These are phyloP conservation scores for Microdochium trichocladiopsis DNA, from an alignment of 2,329 filamentous ascomycete species.

Conservation along the genomic window DNA sequence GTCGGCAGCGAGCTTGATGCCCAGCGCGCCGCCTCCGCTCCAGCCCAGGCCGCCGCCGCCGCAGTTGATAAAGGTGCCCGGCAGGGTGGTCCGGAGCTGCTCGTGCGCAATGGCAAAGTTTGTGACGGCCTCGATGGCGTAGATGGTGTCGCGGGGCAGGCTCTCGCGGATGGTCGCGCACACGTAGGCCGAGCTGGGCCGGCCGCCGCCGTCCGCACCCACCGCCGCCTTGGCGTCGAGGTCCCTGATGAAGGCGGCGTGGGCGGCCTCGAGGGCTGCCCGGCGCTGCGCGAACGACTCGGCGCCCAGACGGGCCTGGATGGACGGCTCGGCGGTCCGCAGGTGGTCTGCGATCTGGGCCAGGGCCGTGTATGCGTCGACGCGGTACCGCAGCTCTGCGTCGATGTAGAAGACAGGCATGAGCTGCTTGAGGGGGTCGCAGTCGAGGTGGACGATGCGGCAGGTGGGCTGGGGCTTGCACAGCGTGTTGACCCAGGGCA, in stretches of 20 bases:
- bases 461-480: slow-evolving; percentile 49
- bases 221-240: slow-evolving; percentile 6
- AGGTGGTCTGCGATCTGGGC: slow-evolving; percentile 20
- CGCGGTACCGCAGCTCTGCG: slow-evolving; percentile 41
- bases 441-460: slow-evolving; percentile 58
- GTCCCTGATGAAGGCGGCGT: slow-evolving; percentile 7
- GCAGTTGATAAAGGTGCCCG: slow-evolving; percentile 74
- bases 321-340: too few species aligned
- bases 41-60: slow-evolving; percentile 75
- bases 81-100: slow-evolving; percentile 59
- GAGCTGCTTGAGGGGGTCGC: slow-evolving; percentile 59
- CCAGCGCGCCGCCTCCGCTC: slow-evolving; percentile 69
- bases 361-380: slow-evolving; percentile 37
- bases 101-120: slow-evolving; percentile 61
- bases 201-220: too few species aligned
- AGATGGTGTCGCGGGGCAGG: slow-evolving; percentile 47
- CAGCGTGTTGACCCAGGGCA: slow-evolving; percentile 61
- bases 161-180: not conserved
- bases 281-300: not conserved
- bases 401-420: slow-evolving; percentile 52
- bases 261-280: slow-evolving; percentile 5
- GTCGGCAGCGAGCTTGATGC: slow-evolving; percentile 64
- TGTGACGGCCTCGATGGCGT: slow-evolving; percentile 72
- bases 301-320: not conserved
- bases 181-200: not conserved